phyloP scores from a whole-genome alignment of 805 yeast genomes.

The Saccharomycopsis fermentans region DNA sequence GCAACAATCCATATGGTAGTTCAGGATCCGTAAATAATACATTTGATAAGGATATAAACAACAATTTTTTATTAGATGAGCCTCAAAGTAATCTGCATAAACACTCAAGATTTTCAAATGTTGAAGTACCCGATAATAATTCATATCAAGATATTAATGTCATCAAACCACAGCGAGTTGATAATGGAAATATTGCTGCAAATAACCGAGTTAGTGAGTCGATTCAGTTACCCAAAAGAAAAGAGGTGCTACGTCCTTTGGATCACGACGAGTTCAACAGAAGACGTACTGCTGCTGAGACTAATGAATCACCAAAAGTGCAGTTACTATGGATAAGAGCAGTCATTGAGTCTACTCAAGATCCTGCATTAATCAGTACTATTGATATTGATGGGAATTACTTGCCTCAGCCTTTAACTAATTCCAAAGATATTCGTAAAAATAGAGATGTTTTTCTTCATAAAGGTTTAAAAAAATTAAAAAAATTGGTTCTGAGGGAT shows the following conservation, averaged over 20 bases:
- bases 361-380: conserved; percentile 32
- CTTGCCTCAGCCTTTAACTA: conserved; percentile 30
- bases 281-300: conserved; percentile 12
- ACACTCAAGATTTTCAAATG: neutral
- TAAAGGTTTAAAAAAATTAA: conserved; percentile 50
- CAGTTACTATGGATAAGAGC: conserved; percentile 58
- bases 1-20: conserved; percentile 2
- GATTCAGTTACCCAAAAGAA: neutral
- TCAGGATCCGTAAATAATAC: neutral
- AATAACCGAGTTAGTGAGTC: neutral
- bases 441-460: conserved; percentile 46
- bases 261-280: conserved; percentile 13
- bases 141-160: neutral
- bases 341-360: conserved; percentile 37
- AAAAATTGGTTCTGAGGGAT: conserved; percentile 41
- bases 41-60: neutral
- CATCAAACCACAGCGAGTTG: neutral
- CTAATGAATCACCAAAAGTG: conserved; percentile 31
- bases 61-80: neutral
- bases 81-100: neutral
- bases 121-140: neutral
- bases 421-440: conserved; percentile 34
- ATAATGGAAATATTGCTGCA: conserved; percentile 3
- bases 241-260: conserved; percentile 8
- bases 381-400: conserved; percentile 40